These are phyloP conservation scores for Aspergillus brunneoviolaceus DNA, from an alignment of 2,329 filamentous ascomycete species.

Conservation along the genomic window DNA sequence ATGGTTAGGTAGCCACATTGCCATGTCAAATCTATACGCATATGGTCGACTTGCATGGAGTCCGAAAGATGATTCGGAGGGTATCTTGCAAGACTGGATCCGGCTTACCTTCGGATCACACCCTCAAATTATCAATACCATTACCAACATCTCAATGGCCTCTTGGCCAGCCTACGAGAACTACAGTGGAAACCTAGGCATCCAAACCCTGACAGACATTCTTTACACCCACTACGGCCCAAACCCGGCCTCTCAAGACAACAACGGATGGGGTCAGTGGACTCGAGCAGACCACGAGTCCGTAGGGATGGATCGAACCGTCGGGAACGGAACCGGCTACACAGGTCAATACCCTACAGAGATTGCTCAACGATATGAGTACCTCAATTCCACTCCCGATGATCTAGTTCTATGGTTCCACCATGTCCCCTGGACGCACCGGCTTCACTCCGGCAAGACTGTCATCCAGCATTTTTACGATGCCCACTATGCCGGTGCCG, in stretches of 20 bases:
- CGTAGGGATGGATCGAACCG: slow-evolving; percentile 71
- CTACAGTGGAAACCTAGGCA: slow-evolving; percentile 68
- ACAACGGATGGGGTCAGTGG: slow-evolving; percentile 71
- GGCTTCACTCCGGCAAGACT: slow-evolving; percentile 62
- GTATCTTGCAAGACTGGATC: slow-evolving; percentile 65
- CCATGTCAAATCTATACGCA: slow-evolving; percentile 71
- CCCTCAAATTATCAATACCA: slow-evolving; percentile 54
- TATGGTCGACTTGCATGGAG: slow-evolving; percentile 69
- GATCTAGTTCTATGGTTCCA: slow-evolving; percentile 72
- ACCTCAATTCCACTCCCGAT: slow-evolving; percentile 63
- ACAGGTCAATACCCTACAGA: slow-evolving; percentile 66
- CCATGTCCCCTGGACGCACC: slow-evolving; percentile 67
- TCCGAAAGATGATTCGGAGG: slow-evolving; percentile 49
- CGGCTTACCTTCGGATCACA: slow-evolving; percentile 64
- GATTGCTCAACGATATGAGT: slow-evolving; percentile 59
- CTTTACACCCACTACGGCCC: slow-evolving; percentile 67
- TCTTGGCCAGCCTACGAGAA: slow-evolving; percentile 72
- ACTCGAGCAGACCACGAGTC: slow-evolving; percentile 60
- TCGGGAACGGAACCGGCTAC: slow-evolving; percentile 65
- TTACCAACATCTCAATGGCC: slow-evolving; percentile 63
- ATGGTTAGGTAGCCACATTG: slow-evolving; percentile 68
- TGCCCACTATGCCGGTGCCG: slow-evolving; percentile 60
- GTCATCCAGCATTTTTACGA: slow-evolving; percentile 69
- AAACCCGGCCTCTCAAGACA: slow-evolving; percentile 64
- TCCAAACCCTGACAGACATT: slow-evolving; percentile 69